A percentile compares a stretch with the other conserved stretches of the same genome.
Evolutionary conservation across 306 rosid genomes (phyloP).

Genomic region (Citrullus colocynthis): DNA sequence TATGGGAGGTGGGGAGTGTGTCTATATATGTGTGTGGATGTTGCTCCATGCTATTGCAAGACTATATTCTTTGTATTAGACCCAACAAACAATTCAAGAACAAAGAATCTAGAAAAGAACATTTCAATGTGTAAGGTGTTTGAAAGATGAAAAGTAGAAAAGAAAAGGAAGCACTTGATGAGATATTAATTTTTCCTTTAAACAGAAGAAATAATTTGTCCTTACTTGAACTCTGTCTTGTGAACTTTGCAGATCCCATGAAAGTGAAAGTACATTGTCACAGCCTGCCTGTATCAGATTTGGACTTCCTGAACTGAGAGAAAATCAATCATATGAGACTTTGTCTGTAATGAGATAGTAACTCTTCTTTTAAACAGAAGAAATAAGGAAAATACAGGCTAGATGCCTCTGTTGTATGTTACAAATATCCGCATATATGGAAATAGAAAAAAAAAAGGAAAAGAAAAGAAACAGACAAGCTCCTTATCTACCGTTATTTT

Average conservation of each 20-base stretch:
- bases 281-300: background rate
- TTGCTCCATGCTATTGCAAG: background rate
- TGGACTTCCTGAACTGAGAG: background rate
- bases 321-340: background rate
- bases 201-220: background rate
- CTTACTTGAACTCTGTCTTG: background rate
- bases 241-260: background rate
- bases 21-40: background rate
- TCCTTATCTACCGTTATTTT: background rate
- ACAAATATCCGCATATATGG: no score
- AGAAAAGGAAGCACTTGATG: background rate
- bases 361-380: background rate
- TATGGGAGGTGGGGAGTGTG: background rate
- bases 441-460: no score
- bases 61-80: background rate
- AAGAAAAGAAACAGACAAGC: background rate
- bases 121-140: background rate
- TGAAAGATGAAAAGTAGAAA: background rate
- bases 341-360: background rate
- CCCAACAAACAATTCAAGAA: background rate
- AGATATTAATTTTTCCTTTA: no score
- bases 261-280: background rate
- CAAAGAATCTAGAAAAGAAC: background rate
- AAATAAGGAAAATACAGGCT: background rate
- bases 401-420: background rate